A percentile compares a stretch with the other conserved stretches of the same genome.
Evolutionary conservation across 2,329 filamentous ascomycete genomes (phyloP).

Genomic region (Trichoderma semiorbis): DNA sequence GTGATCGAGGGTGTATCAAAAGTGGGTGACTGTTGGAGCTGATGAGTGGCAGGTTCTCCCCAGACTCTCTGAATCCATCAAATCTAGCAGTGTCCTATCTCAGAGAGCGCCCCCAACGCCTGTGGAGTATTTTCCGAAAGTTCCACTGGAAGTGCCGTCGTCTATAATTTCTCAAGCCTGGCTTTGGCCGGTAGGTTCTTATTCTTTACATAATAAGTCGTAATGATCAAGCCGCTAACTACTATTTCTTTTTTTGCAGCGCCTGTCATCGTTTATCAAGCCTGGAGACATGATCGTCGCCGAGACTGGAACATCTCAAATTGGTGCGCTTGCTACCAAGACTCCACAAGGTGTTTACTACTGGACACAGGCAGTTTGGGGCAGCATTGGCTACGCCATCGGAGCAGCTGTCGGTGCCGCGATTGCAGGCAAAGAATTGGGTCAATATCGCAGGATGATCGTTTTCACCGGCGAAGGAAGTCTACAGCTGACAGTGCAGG

Average conservation of each 20-base stretch:
- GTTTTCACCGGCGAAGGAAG: constrained; percentile 28
- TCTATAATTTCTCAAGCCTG: neutral
- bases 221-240: neutral
- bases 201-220: neutral
- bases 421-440: constrained; percentile 24
- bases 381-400: constrained; percentile 25
- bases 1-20: neutral
- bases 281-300: constrained; percentile 22
- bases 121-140: neutral
- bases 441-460: constrained; percentile 19
- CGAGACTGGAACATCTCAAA: constrained; percentile 25
- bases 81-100: neutral
- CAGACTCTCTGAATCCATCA: neutral
- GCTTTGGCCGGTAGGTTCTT: neutral
- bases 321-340: constrained; percentile 16
- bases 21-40: neutral
- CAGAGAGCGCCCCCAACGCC: neutral
- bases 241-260: neutral
- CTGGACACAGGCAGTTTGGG: constrained; percentile 25
- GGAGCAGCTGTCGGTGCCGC: constrained; percentile 22
- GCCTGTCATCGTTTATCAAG: constrained; percentile 11
- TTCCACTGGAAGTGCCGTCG: neutral
- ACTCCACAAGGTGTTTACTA: constrained; percentile 17
- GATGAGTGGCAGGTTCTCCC: neutral
- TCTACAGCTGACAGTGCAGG: constrained; percentile 16